phyloP scores from a whole-genome alignment of 352 stramenopile genomes.

The Pythium dissotocum region DNA sequence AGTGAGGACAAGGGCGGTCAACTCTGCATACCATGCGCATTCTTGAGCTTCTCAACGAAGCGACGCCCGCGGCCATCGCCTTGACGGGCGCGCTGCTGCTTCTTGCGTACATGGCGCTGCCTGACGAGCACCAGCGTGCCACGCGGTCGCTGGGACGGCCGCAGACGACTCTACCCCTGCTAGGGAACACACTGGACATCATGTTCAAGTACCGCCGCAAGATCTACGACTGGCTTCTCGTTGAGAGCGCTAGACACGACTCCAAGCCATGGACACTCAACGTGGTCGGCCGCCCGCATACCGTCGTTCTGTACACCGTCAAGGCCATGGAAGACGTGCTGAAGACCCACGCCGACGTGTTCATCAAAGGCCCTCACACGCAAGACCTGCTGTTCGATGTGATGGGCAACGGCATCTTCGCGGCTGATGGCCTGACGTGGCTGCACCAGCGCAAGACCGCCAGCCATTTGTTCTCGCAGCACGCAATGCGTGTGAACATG shows the following conservation, averaged over 20 bases:
- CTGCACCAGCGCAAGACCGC: constrained; percentile 69
- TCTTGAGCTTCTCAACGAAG: background rate
- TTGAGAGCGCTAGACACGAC: constrained; percentile 39
- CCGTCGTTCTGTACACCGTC: constrained; percentile 36
- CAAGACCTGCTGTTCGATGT: constrained; percentile 48
- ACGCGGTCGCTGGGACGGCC: constrained; percentile 17
- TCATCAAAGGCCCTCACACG: constrained; percentile 50
- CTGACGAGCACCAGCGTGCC: constrained; percentile 22
- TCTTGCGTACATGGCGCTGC: background rate
- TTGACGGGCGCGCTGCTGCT: background rate
- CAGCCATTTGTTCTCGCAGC: constrained; percentile 84
- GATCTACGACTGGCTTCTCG: constrained; percentile 61
- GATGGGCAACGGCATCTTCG: constrained; percentile 70
- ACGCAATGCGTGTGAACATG: constrained; percentile 58
- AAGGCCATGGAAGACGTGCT: constrained; percentile 48
- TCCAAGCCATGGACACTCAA: constrained; percentile 47
- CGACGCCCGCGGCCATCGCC: background rate
- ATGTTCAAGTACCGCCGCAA: constrained; percentile 38
- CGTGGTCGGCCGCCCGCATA: constrained; percentile 34
- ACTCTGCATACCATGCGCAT: background rate
- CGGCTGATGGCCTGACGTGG: constrained; percentile 55
- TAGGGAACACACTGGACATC: constrained; percentile 42
- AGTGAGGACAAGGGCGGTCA: background rate
- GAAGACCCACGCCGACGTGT: constrained; percentile 55
- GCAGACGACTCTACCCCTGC: background rate